A percentile compares a stretch with the other conserved stretches of the same genome.
These are phyloP conservation scores for Stemphylium beticola DNA, from an alignment of 2,329 filamentous ascomycete genomes.

Conservation along the genomic window DNA sequence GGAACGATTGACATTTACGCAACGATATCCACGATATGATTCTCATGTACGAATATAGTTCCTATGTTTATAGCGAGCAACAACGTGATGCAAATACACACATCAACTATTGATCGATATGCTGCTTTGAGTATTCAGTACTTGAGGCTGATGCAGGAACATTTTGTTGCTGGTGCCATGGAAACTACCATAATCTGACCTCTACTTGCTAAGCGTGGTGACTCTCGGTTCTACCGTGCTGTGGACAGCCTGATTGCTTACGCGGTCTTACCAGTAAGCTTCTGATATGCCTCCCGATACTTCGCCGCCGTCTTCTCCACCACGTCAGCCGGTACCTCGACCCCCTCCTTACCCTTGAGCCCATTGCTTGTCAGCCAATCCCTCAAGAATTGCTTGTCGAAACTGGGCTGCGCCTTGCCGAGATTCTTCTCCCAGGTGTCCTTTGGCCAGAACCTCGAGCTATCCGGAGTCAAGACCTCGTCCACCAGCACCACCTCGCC, in stretches of 20 bases:
- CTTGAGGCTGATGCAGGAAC: too few species aligned
- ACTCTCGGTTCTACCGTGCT: background rate
- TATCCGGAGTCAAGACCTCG: conserved; percentile 80
- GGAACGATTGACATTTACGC: background rate
- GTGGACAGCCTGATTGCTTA: background rate
- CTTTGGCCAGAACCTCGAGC: conserved; percentile 83
- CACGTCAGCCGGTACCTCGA: conserved; percentile 75
- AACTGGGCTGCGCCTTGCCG: conserved; percentile 78
- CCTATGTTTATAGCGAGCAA: conserved; percentile 5
- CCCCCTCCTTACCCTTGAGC: conserved; percentile 75
- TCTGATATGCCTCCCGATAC: conserved; percentile 78
- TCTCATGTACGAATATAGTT: conserved; percentile 10
- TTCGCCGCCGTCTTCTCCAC: conserved; percentile 71
- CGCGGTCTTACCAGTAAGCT: conserved; percentile 61
- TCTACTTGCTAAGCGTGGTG: background rate
- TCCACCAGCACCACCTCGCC: conserved; percentile 77
- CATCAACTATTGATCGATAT: background rate
- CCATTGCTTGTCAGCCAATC: conserved; percentile 80
- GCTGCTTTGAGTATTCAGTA: background rate
- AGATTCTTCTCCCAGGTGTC: conserved; percentile 68
- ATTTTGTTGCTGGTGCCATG: background rate
- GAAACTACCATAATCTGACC: background rate
- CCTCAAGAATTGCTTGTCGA: conserved; percentile 78
- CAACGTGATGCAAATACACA: background rate
- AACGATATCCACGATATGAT: conserved; percentile 32